Evolutionary conservation across 1,284 basidiomycete genomes (phyloP).

Genomic region (Cryptococcus sp.): DNA sequence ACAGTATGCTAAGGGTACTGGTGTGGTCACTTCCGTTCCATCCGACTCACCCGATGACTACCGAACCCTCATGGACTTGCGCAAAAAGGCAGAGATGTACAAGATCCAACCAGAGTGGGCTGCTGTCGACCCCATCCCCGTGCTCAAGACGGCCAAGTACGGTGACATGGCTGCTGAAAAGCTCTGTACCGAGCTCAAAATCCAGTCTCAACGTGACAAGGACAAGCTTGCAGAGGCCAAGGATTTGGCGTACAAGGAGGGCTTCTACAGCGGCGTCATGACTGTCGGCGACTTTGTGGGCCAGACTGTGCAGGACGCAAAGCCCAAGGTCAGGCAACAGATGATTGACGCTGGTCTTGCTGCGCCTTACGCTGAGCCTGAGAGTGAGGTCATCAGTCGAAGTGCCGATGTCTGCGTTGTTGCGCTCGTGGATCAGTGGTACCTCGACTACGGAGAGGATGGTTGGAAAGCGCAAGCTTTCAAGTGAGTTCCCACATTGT

Average conservation of each 20-base stretch:
- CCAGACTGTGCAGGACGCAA: slow-evolving; percentile 82
- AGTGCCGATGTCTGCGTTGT: slow-evolving; percentile 96
- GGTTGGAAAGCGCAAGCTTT: slow-evolving; percentile 84
- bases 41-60: slow-evolving; percentile 99
- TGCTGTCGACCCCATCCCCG: slow-evolving; percentile 80
- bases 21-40: slow-evolving; percentile 96
- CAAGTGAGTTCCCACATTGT: slow-evolving; percentile 59
- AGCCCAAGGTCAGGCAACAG: slow-evolving; percentile 79
- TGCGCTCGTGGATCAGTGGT: slow-evolving; percentile 99
- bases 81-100: slow-evolving; percentile 97
- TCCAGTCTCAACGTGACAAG: slow-evolving; percentile 91
- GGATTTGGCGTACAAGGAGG: slow-evolving; percentile 97
- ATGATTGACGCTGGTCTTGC: slow-evolving; percentile 80
- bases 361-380: slow-evolving; percentile 93
- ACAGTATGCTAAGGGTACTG: slow-evolving; percentile 72
- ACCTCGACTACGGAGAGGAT: slow-evolving; percentile 94
- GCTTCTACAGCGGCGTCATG: slow-evolving; percentile 94
- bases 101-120: slow-evolving; percentile 91
- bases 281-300: slow-evolving; percentile 86
- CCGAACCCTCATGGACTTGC: slow-evolving; percentile 84
- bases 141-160: slow-evolving; percentile 84
- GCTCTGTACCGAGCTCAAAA: slow-evolving; percentile 86
- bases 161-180: slow-evolving; percentile 89
- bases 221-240: slow-evolving; percentile 95
- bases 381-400: slow-evolving; percentile 84